A percentile compares a stretch with the other conserved stretches of the same genome.
phyloP scores from a whole-genome alignment of 2,329 filamentous ascomycete species.

The Exophiala sp. region DNA sequence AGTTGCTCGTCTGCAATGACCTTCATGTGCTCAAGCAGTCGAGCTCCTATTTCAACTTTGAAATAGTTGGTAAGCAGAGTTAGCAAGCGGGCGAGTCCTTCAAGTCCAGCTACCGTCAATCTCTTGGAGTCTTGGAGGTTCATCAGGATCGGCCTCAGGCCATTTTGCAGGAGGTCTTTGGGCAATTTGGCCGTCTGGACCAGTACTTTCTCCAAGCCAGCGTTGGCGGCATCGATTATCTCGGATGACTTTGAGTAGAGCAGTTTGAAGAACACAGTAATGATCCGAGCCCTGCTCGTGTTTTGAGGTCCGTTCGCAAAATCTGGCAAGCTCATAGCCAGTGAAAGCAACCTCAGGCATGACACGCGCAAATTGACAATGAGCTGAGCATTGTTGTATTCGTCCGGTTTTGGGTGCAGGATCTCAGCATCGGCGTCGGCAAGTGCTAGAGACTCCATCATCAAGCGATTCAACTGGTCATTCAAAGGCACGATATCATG shows the following conservation, averaged over 20 bases:
- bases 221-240: slow-evolving; percentile 90
- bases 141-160: slow-evolving; percentile 89
- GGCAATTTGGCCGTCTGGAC: slow-evolving; percentile 86
- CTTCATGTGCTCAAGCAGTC: slow-evolving; percentile 91
- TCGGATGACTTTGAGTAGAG: slow-evolving; percentile 89
- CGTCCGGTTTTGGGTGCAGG: slow-evolving; percentile 83
- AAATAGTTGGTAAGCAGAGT: slow-evolving; percentile 97
- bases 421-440: slow-evolving; percentile 94
- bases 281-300: slow-evolving; percentile 63
- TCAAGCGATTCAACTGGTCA: slow-evolving; percentile 80
- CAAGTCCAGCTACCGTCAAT: slow-evolving; percentile 80
- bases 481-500: slow-evolving; percentile 88
- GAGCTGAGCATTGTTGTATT: slow-evolving; percentile 91
- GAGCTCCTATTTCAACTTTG: slow-evolving; percentile 93
- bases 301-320: slow-evolving; percentile 71
- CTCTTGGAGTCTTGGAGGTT: slow-evolving; percentile 93
- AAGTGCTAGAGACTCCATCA: slow-evolving; percentile 89
- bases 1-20: slow-evolving; percentile 76
- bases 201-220: slow-evolving; percentile 81
- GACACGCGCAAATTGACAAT: slow-evolving; percentile 90
- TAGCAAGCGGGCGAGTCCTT: slow-evolving; percentile 83
- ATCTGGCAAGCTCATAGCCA: slow-evolving; percentile 88
- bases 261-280: slow-evolving; percentile 96
- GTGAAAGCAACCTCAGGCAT: slow-evolving; percentile 88
- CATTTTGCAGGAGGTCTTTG: slow-evolving; percentile 91